Evolutionary conservation across 2,329 filamentous ascomycete species (phyloP).

Genomic region (Claviceps lovelessii): DNA sequence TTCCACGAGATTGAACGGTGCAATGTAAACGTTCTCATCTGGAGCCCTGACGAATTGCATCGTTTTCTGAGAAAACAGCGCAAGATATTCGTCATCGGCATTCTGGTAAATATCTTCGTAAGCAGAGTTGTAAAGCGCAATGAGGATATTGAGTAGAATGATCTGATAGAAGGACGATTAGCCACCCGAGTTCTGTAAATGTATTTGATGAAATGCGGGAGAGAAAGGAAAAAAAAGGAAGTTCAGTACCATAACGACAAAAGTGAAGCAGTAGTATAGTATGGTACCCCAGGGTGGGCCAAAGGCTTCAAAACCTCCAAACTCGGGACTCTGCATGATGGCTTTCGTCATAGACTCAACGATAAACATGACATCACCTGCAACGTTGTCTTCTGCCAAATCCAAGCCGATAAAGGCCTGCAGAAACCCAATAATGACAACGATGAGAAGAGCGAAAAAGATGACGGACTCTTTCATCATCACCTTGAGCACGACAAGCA

Average conservation of each 20-base stretch:
- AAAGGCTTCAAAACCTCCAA: constrained; percentile 76
- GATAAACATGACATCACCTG: constrained; percentile 59
- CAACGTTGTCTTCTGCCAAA: constrained; percentile 57
- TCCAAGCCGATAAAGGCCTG: constrained; percentile 92
- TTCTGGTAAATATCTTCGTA: constrained; percentile 93
- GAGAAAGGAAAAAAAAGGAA: not conserved
- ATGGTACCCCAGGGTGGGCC: constrained; percentile 86
- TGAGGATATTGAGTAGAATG: constrained; percentile 84
- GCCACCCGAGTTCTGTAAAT: not conserved
- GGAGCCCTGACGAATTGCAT: constrained; percentile 94
- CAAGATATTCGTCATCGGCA: constrained; percentile 89
- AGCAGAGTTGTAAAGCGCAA: constrained; percentile 90
- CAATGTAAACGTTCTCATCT: constrained; percentile 96
- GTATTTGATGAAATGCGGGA: too few relatives aligned
- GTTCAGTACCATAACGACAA: constrained; percentile 71
- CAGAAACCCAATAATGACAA: constrained; percentile 76
- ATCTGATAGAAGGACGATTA: constrained; percentile 24
- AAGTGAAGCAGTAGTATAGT: constrained; percentile 95
- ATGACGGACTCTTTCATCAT: constrained; percentile 93
- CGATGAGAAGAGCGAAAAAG: constrained; percentile 80
- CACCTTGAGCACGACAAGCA: constrained; percentile 91
- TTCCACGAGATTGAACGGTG: constrained; percentile 88
- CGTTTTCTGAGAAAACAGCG: constrained; percentile 83
- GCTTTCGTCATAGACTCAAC: constrained; percentile 74
- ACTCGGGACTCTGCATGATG: constrained; percentile 84